These are phyloP conservation scores for Kodamaea sp. DNA, from an alignment of 1,139 yeast species.

Conservation along the genomic window DNA sequence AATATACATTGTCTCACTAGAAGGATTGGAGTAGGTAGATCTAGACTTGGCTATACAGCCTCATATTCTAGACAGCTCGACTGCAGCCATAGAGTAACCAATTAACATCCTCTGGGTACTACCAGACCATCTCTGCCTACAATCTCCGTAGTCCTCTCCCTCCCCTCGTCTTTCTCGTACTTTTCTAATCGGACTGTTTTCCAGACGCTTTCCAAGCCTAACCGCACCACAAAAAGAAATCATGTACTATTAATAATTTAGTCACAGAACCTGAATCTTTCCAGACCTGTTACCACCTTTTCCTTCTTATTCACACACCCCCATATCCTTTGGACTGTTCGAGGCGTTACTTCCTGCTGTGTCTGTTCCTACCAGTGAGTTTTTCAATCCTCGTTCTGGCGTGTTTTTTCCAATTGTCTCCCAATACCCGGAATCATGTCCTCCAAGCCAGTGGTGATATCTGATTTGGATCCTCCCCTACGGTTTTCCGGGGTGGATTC, in stretches of 20 bases:
- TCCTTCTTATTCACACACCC: not conserved
- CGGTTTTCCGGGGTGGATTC: too few species aligned
- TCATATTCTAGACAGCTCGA: too few species aligned
- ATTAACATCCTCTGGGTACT: too few species aligned
- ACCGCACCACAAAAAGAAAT: constrained; percentile 3
- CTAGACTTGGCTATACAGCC: too few species aligned
- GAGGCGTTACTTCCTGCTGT: constrained; percentile 1
- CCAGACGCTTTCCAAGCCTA: not conserved
- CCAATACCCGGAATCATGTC: not conserved
- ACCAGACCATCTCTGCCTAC: too few species aligned
- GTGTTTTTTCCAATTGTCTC: constrained; percentile 1
- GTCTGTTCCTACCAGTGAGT: not conserved
- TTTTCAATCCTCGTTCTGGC: too few species aligned
- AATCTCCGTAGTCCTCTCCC: too few species aligned
- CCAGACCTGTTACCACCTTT: not conserved
- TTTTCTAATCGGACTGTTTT: too few species aligned
- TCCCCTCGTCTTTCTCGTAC: too few species aligned
- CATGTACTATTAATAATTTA: not conserved
- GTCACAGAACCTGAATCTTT: not conserved
- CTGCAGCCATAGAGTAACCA: too few species aligned
- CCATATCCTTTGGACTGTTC: constrained; percentile 1
- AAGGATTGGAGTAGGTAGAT: too few species aligned
- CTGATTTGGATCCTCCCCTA: constrained; percentile 12
- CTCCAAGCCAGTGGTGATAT: constrained; percentile 7
- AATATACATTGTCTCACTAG: too few species aligned